Evolutionary conservation across 2,329 filamentous ascomycete genomes (phyloP).

Genomic region (Penicillium sp.): DNA sequence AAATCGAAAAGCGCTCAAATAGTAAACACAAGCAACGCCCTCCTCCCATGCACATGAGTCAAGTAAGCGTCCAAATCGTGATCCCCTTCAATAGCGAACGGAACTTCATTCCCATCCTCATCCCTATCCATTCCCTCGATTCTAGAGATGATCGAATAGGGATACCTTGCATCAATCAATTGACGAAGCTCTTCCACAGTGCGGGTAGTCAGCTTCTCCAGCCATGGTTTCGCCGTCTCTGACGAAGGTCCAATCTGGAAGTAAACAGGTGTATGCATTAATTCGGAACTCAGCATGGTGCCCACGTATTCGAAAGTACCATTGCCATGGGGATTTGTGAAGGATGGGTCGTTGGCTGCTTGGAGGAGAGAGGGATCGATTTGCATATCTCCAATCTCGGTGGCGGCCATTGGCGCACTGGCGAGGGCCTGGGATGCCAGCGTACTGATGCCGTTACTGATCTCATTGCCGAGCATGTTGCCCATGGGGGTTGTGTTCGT

Average conservation of each 20-base stretch:
- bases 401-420: constrained; percentile 39
- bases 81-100: constrained; percentile 67
- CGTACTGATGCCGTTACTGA: constrained; percentile 45
- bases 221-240: constrained; percentile 57
- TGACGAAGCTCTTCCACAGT: constrained; percentile 65
- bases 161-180: constrained; percentile 62
- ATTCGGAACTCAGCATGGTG: constrained; percentile 33
- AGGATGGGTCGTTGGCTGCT: constrained; percentile 54
- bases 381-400: constrained; percentile 56
- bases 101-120: constrained; percentile 61
- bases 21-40: constrained; percentile 55
- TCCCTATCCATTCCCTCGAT: constrained; percentile 69
- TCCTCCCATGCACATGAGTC: constrained; percentile 60
- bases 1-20: constrained; percentile 12
- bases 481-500: constrained; percentile 18
- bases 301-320: constrained; percentile 39
- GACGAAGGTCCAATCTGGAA: constrained; percentile 67
- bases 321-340: constrained; percentile 37
- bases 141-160: constrained; percentile 58
- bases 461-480: constrained; percentile 25
- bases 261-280: constrained; percentile 60
- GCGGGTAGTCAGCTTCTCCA: constrained; percentile 60
- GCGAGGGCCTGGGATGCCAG: constrained; percentile 47
- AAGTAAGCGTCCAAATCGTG: constrained; percentile 73
- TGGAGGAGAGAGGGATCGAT: constrained; percentile 65